These are phyloP conservation scores for Globisporangium recalcitrans DNA, from an alignment of 352 stramenopile genomes.

Conservation along the genomic window DNA sequence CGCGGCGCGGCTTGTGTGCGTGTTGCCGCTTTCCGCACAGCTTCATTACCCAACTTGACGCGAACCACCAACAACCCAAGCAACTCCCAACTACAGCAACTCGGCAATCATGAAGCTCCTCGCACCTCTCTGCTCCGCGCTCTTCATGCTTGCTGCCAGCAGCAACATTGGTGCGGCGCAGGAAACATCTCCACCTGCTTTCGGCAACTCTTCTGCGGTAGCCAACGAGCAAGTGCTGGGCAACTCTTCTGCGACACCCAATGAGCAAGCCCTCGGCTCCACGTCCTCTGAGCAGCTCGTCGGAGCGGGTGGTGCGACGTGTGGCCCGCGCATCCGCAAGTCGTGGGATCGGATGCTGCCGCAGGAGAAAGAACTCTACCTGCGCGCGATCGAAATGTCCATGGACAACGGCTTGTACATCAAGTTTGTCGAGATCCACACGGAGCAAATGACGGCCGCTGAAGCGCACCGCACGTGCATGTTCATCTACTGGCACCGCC, in stretches of 20 bases:
- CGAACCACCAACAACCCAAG: slow-evolving; percentile 4
- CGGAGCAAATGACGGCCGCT: slow-evolving; percentile 70
- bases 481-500: slow-evolving; percentile 86
- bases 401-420: slow-evolving; percentile 86
- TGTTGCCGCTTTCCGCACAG: not conserved
- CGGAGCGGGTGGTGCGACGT: slow-evolving; percentile 11
- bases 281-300: slow-evolving; percentile 11
- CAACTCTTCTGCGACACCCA: not conserved
- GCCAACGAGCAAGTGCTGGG: not conserved
- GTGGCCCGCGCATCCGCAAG: slow-evolving; percentile 69
- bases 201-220: not conserved
- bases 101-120: slow-evolving; percentile 12
- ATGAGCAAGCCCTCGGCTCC: not conserved
- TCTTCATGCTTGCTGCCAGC: not conserved
- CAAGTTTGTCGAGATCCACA: slow-evolving; percentile 86
- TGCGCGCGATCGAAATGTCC: slow-evolving; percentile 56
- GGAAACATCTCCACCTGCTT: not conserved
- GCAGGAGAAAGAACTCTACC: slow-evolving; percentile 67
- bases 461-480: slow-evolving; percentile 86
- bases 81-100: not conserved
- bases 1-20: not conserved
- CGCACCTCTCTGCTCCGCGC: not conserved
- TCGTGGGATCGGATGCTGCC: slow-evolving; percentile 61
- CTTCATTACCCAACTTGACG: slow-evolving; percentile 3
- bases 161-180: slow-evolving; percentile 1